A percentile compares a stretch with the other conserved stretches of the same genome.
Conservation (phyloP, 148 eudicot species). For the Hydrangea macrophylla region DNA sequence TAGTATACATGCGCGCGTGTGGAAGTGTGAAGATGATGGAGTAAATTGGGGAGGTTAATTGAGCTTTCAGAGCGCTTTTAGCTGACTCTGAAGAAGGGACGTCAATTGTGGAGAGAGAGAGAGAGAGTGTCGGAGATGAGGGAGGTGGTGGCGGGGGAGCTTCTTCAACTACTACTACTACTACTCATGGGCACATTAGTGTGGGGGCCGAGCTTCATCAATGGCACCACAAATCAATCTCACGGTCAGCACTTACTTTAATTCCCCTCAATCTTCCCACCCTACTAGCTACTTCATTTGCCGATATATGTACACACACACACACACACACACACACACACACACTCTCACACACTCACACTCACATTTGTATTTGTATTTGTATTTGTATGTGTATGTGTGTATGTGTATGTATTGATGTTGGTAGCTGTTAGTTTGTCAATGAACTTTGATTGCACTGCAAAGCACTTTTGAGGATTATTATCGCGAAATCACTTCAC, state of each 20-base stretch:
- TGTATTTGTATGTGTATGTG: not conserved
- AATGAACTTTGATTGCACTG: not conserved
- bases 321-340: no score
- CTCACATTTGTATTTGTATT: no score
- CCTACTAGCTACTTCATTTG: not conserved
- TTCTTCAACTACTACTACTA: no score
- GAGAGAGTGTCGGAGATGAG: constrained; percentile 16
- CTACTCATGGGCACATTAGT: constrained; percentile 47
- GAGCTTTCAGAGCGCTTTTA: not conserved
- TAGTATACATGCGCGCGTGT: no score
- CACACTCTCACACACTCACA: no score
- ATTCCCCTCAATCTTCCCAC: not conserved
- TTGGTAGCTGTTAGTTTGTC: not conserved
- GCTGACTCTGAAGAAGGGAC: not conserved
- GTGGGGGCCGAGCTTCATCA: constrained; percentile 27
- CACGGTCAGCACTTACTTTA: constrained; percentile 46
- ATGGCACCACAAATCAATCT: constrained; percentile 65
- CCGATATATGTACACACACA: not conserved
- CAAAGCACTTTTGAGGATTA: not conserved
- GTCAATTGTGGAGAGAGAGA: constrained; percentile 22
- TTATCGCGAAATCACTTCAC: not conserved
- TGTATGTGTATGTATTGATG: not conserved
- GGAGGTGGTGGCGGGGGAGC: constrained; percentile 35
- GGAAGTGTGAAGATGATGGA: constrained; percentile 2
- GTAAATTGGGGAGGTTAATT: not conserved